These are phyloP conservation scores for Candida bentonensis DNA, from an alignment of 805 yeast species.

Conservation along the genomic window DNA sequence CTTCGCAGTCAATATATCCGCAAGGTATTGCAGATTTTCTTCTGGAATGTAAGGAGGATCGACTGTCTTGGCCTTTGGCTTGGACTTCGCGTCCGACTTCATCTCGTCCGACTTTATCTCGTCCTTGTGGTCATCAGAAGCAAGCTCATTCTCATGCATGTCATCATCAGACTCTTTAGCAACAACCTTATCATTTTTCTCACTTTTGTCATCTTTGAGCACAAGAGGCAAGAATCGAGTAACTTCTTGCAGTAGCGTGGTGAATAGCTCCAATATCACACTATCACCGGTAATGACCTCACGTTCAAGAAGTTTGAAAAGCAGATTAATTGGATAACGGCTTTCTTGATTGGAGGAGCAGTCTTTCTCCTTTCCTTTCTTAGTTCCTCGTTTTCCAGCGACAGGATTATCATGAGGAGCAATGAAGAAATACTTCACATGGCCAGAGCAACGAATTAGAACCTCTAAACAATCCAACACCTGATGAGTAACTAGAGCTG, in stretches of 20 bases:
- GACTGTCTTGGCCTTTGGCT: slow-evolving; percentile 5
- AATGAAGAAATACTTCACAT: slow-evolving; percentile 59
- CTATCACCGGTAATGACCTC: slow-evolving; percentile 57
- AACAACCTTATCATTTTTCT: slow-evolving; percentile 14
- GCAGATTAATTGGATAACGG: slow-evolving; percentile 54
- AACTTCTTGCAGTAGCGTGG: slow-evolving; percentile 61
- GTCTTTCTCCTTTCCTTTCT: slow-evolving; percentile 21
- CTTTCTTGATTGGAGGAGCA: slow-evolving; percentile 13
- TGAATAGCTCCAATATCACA: slow-evolving; percentile 59
- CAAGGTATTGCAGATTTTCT: slow-evolving; percentile 44
- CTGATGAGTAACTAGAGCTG: slow-evolving; percentile 61
- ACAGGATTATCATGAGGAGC: slow-evolving; percentile 53
- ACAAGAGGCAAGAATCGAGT: slow-evolving; percentile 56
- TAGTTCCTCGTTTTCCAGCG: slow-evolving; percentile 21
- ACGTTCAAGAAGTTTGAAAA: slow-evolving; percentile 49
- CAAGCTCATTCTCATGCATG: neutral
- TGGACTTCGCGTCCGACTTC: neutral
- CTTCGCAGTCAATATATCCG: slow-evolving; percentile 57
- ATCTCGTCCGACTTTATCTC: neutral
- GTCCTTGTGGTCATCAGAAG: slow-evolving; percentile 5
- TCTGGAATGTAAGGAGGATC: slow-evolving; percentile 49
- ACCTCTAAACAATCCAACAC: slow-evolving; percentile 61
- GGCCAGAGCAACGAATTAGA: slow-evolving; percentile 51
- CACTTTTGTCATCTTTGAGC: slow-evolving; percentile 27
- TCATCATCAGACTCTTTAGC: slow-evolving; percentile 7